Evolutionary conservation across 768 basidiomycete genomes (phyloP), one percentile per base, ranked within the genome.

Genomic region (Grammothele lineata): DNA sequence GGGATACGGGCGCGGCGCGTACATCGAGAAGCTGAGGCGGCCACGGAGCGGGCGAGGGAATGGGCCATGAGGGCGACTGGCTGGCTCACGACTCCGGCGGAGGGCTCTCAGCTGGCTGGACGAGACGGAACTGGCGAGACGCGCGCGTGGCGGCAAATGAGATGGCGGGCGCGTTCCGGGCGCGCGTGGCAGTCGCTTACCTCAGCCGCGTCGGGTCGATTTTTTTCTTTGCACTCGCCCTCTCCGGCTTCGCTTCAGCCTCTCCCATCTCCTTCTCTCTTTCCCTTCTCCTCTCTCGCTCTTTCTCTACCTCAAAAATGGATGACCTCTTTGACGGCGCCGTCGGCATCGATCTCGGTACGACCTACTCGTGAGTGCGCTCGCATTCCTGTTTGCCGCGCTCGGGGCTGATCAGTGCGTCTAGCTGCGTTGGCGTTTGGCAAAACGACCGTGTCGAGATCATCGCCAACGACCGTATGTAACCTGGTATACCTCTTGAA

Each of bases 371-470:
- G 87, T 91, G 65, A 58, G 85, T 68, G 43, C 43, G 14, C 37
- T 14, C 35, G 19, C 15, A 35, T 15, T 26, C 25, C 36, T 7
- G 27, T 21, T 23, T 3, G 6, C 2, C 23, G 22, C 30, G 48
- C 34, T 56, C 21, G 24, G 50, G 48, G 40, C 53, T 62, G 54
- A 56, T 37, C 22, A 26, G 50, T 45, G n/a, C 59, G 43, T 61
- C 30, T 59, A 95, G 92, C 39, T 98, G 94, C 69, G 95, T 97
- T 60, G 95, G 92, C 76, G 93, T 98, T 64, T 97, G 94, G 94
- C 92, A 95, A 80, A 93, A 96, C 71, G 95, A 98, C 81, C 92
- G 95, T 63, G 94, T 98, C 62, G 94, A 98, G 71, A 97, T 97
- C 76, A 97, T 97, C 67, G 87, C 91, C 74, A 93, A 93, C 63